Evolutionary conservation across 805 yeast species (phyloP).

Genomic region (Kregervanrija pseudodelftensis): DNA sequence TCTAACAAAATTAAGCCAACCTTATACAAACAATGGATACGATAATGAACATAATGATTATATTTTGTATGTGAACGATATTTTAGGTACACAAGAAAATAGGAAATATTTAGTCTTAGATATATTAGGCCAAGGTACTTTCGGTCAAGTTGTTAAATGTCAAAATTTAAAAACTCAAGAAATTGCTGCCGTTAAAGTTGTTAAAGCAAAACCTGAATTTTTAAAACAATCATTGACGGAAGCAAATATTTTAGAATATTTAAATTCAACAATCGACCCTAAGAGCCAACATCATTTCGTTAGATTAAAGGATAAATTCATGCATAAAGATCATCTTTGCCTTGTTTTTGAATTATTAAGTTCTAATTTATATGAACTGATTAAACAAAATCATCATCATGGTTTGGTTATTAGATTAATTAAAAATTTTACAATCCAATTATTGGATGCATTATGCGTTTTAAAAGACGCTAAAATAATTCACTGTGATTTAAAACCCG

Average conservation of each 20-base stretch:
- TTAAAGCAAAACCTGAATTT: slow-evolving; percentile 86
- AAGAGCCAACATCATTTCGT: slow-evolving; percentile 67
- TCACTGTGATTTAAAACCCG: slow-evolving; percentile 97
- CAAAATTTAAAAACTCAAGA: slow-evolving; percentile 70
- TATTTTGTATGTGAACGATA: slow-evolving; percentile 89
- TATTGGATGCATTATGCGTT: slow-evolving; percentile 72
- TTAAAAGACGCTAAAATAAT: slow-evolving; percentile 79
- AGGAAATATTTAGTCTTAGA: slow-evolving; percentile 85
- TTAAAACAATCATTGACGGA: slow-evolving; percentile 89
- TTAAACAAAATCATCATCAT: slow-evolving; percentile 88
- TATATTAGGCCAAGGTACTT: slow-evolving; percentile 91
- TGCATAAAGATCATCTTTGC: slow-evolving; percentile 89
- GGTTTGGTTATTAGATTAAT: slow-evolving; percentile 81
- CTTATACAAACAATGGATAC: slow-evolving; percentile 68
- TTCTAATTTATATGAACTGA: slow-evolving; percentile 80
- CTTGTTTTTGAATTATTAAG: slow-evolving; percentile 86
- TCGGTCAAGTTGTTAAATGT: slow-evolving; percentile 97
- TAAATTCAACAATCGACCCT: slow-evolving; percentile 68
- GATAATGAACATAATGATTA: slow-evolving; percentile 90
- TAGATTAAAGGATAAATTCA: slow-evolving; percentile 75
- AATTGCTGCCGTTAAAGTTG: slow-evolving; percentile 89
- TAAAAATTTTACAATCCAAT: slow-evolving; percentile 68
- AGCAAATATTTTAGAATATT: slow-evolving; percentile 74
- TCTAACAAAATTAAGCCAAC: slow-evolving; percentile 86
- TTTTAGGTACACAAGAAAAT: slow-evolving; percentile 79